Evolutionary conservation across 2,329 filamentous ascomycete species (phyloP), one percentile per base, ranked within the genome.

Genomic region (Penicillium decumbens): DNA sequence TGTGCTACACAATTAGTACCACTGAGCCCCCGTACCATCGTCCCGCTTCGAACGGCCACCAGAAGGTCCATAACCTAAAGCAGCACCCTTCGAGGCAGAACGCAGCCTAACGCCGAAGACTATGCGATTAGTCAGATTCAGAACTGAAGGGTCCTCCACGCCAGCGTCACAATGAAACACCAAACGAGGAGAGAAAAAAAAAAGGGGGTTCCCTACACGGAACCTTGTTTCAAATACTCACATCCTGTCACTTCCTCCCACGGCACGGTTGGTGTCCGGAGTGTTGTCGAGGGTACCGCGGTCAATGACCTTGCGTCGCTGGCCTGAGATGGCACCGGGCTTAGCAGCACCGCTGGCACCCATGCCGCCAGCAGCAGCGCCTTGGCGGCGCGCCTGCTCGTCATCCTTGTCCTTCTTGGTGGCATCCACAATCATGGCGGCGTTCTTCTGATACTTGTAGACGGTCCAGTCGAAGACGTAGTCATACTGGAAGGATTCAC

Each of bases 401-500:
- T 90, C 87, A 35, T 84, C 83, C 59, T 90, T 87, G 55, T 81
- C 79, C 60, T 81, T 82, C 72, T 81, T 84, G 59, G 84, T 84
- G 62, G 87, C 88, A 72, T 92, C 86, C 62, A 89, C 88, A 72
- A 95, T 95, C 67, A 90, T 90, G 77, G 95, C 89, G 47, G 91
- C 91, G 65, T 96, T 97, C 85, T 96, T 96, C 82, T 96, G 91
- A 80, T 97, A 96, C 80, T 97, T 97, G 84, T 96, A 97, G 66
- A 97, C 93, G 53, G 93, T 98, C 93, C 93, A 98, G 77, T 98
- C 93, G 67, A 98, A 98, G 64, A 98, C 93, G 65, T 98, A 97
- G 76, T 98, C 93, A 74, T 98, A 97, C 78, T 98, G 93, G 85
- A 97, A 98, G 49, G 92, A 93, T 75, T 97, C 93, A 56, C 93